These are phyloP conservation scores for Alternaria conjuncta DNA, from an alignment of 2,329 filamentous ascomycete species.

Conservation along the genomic window DNA sequence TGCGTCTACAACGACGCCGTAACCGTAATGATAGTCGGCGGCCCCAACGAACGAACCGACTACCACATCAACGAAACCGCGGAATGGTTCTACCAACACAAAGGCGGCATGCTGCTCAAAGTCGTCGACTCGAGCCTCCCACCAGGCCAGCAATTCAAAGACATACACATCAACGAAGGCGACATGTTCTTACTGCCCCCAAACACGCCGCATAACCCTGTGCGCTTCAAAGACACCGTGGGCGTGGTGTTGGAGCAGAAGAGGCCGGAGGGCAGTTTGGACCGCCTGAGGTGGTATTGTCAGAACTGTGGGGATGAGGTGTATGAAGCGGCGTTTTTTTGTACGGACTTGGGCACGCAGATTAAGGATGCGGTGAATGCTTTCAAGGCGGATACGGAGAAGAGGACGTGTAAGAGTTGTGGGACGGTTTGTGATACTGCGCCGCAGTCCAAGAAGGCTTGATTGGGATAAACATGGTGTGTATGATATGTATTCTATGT, in stretches of 20 bases:
- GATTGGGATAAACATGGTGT: not conserved
- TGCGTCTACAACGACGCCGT: conserved; percentile 89
- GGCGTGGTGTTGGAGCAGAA: conserved; percentile 90
- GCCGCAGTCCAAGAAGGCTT: conserved; percentile 53
- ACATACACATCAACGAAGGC: conserved; percentile 89
- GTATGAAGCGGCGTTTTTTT: conserved; percentile 86
- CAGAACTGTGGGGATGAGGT: conserved; percentile 72
- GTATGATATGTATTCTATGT: conserved; percentile 15
- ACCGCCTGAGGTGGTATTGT: conserved; percentile 93
- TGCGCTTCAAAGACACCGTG: conserved; percentile 92
- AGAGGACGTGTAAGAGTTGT: conserved; percentile 78
- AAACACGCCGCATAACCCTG: conserved; percentile 97
- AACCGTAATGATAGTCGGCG: conserved; percentile 93
- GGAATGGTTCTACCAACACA: conserved; percentile 98
- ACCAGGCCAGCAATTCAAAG: conserved; percentile 67
- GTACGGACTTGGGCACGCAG: conserved; percentile 89
- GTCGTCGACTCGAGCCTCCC: conserved; percentile 68
- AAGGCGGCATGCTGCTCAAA: conserved; percentile 91
- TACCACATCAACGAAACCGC: conserved; percentile 98
- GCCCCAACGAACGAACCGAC: conserved; percentile 93
- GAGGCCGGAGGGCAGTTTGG: conserved; percentile 71
- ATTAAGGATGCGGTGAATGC: conserved; percentile 88
- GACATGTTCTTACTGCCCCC: conserved; percentile 91
- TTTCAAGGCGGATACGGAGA: conserved; percentile 73
- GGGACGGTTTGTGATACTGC: conserved; percentile 76